phyloP scores from a whole-genome alignment of 169 alveolate genomes.

The Theileria annulata region DNA sequence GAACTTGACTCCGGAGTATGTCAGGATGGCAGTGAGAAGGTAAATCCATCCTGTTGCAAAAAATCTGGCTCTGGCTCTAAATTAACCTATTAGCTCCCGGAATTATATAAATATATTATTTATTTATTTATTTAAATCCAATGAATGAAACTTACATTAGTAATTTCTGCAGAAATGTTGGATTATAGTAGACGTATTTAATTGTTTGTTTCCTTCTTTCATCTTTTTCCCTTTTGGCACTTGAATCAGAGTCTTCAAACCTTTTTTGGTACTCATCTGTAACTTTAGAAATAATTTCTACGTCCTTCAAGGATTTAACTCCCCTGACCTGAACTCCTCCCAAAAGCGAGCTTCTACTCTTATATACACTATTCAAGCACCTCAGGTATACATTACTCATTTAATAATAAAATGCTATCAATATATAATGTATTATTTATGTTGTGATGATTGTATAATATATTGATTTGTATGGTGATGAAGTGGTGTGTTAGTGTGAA shows the following conservation, averaged over 20 bases:
- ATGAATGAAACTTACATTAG: too few species aligned
- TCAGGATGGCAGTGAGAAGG: constrained; percentile 28
- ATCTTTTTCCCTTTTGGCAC: background rate
- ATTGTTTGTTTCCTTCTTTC: constrained; percentile 29
- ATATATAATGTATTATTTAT: too few species aligned
- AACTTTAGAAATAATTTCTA: constrained; percentile 23
- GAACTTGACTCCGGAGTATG: constrained; percentile 32
- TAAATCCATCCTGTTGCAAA: constrained; percentile 67
- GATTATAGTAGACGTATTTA: constrained; percentile 52
- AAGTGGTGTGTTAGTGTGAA: too few species aligned
- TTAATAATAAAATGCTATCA: too few species aligned
- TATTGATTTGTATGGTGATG: background rate
- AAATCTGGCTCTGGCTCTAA: constrained; percentile 51
- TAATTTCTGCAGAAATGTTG: constrained; percentile 44
- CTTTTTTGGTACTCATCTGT: constrained; percentile 29
- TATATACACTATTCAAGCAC: background rate
- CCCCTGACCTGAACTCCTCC: background rate
- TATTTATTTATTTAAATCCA: too few species aligned
- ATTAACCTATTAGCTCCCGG: background rate
- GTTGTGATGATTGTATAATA: too few species aligned
- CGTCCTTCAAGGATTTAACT: background rate
- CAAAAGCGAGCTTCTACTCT: background rate
- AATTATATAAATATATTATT: background rate
- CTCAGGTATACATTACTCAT: background rate
- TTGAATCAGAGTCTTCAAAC: background rate